Evolutionary conservation across 2,329 filamentous ascomycete species (phyloP), one percentile per base, ranked within the genome.

Genomic region (Monilinia fructicola): DNA sequence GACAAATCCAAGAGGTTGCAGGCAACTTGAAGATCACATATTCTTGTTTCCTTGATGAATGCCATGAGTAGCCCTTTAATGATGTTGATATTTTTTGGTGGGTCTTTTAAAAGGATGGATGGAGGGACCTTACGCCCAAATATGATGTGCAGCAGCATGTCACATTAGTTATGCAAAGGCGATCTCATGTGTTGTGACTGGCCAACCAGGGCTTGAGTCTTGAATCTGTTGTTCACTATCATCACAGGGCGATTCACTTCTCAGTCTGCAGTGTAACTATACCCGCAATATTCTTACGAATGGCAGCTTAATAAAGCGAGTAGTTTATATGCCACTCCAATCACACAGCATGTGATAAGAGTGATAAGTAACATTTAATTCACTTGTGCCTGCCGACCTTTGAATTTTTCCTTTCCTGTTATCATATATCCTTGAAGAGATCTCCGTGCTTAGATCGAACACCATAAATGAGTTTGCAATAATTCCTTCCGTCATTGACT

Each of bases 221-320:
- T 50, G n/a, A 40, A 40, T 50, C n/a, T 50, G 16, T 14, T 26
- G 16, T 40, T 61, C 31, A 61, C 44, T 40, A 16, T 61, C 38
- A 61, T 38, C 55, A 54, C 35, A 46, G 23, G 55, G 52, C 44
- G 23, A 26, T 44, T 63, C 23, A 54, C 28, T 21, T 55, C 16
- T 5, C 31, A 23, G 21, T 21, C 64, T 61, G 64, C 64, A 61
- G 64, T 66, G 64, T 46, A 66, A 66, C 64, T 61, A 21, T 31
- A 35, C 35, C 10, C 48, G 21, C 38, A 6, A 38, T 14, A 18
- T 18, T 12, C 26, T 64, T 55, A 44, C 35, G 26, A 26, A 54
- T 23, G 14, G 46, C 26, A 52, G 14, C 21, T 63, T 38, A 54
- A 42, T 38, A 54, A 42, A 31, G 23, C 35, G 11, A n/a, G 3